phyloP scores from a whole-genome alignment of 257 asterid species.

The Rehmannia glutinosa region DNA sequence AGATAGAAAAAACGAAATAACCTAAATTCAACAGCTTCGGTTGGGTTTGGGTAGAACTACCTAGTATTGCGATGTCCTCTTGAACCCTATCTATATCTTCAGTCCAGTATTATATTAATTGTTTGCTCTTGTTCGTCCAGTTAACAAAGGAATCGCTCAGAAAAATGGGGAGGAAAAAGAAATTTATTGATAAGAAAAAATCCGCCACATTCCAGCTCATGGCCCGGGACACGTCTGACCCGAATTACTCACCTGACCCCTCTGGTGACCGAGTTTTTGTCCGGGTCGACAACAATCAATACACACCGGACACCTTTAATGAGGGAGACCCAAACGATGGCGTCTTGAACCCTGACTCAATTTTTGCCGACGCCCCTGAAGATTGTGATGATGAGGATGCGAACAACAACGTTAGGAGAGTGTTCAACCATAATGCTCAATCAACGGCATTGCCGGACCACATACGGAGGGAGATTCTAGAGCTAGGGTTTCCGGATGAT shows the following conservation, averaged over 20 bases:
- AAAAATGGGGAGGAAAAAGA: conserved; percentile 60
- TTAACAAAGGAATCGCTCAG: background rate
- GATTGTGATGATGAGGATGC: conserved; percentile 31
- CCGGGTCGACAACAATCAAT: conserved; percentile 65
- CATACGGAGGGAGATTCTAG: conserved; percentile 73
- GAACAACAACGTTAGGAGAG: conserved; percentile 10
- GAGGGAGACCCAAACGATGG: conserved; percentile 24
- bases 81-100: background rate
- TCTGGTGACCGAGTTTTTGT: conserved; percentile 73
- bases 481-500: conserved; percentile 94
- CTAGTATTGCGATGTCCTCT: background rate
- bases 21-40: no score
- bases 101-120: no score
- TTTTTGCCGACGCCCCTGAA: conserved; percentile 65
- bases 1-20: no score
- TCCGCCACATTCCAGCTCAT: conserved; percentile 83
- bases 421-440: background rate
- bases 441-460: conserved; percentile 50
- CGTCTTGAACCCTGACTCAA: conserved; percentile 35
- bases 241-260: conserved; percentile 52
- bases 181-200: conserved; percentile 80
- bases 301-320: conserved; percentile 29
- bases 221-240: conserved; percentile 86
- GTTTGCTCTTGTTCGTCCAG: background rate
- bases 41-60: no score